These are phyloP conservation scores for Rhizophora apiculata DNA, from an alignment of 345 rosid genomes.

Conservation along the genomic window DNA sequence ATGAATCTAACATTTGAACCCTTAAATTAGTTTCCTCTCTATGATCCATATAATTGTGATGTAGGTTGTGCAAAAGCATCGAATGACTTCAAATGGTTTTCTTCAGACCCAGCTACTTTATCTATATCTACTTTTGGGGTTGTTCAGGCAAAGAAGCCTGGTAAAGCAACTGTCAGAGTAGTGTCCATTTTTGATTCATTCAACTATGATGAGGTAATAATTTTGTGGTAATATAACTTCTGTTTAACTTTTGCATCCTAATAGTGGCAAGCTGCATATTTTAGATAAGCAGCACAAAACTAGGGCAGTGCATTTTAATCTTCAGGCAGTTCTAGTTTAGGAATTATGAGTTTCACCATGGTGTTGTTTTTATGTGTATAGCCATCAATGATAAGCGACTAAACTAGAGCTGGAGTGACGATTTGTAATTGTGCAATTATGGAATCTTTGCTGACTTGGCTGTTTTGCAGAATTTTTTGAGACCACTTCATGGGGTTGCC, in stretches of 20 bases:
- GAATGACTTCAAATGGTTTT: constrained; percentile 87
- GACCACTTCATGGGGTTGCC: no score
- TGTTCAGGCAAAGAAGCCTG: constrained; percentile 87
- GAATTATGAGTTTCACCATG: not conserved
- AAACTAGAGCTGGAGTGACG: no score
- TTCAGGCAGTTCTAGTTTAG: not conserved
- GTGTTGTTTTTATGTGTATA: no score
- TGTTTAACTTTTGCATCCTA: not conserved
- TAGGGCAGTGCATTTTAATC: not conserved
- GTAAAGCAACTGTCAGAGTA: constrained; percentile 73
- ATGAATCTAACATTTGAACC: constrained; percentile 2
- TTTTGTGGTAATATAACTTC: not conserved
- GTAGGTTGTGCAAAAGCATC: constrained; percentile 79
- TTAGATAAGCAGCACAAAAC: not conserved
- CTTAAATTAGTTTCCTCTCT: not conserved
- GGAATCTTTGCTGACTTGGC: not conserved
- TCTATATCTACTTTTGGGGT: constrained; percentile 73
- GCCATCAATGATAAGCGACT: no score
- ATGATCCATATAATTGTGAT: constrained; percentile 17
- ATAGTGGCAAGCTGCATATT: not conserved
- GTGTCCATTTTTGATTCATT: constrained; percentile 68
- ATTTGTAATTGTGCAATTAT: not conserved
- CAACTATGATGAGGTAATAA: constrained; percentile 82
- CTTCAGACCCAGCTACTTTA: constrained; percentile 60
- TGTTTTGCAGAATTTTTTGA: no score